These are phyloP conservation scores for Annulohypoxylon truncatum DNA, from an alignment of 2,329 filamentous ascomycete genomes.

Conservation along the genomic window DNA sequence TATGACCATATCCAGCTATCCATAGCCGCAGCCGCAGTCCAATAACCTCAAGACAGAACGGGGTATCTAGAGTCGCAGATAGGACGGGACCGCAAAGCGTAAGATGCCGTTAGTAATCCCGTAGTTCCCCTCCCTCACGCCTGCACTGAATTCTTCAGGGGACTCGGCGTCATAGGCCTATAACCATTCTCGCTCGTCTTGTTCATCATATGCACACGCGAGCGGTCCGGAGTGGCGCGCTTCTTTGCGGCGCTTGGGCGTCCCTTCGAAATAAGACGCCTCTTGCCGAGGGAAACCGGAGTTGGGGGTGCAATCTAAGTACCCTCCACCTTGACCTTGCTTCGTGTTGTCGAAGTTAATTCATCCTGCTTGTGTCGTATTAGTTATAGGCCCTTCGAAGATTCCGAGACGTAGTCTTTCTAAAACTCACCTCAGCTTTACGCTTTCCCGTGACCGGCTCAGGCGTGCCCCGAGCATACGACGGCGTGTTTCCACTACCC, in stretches of 20 bases:
- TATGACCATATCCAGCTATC: conserved; percentile 7
- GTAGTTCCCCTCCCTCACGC: not conserved
- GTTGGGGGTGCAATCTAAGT: conserved; percentile 30
- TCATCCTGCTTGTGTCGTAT: conserved; percentile 50
- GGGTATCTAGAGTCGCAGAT: not conserved
- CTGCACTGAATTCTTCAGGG: conserved; percentile 7
- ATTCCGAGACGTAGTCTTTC: not conserved
- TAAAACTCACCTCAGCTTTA: conserved; percentile 73
- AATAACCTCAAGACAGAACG: not conserved
- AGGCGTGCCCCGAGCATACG: conserved; percentile 63
- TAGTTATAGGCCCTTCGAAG: conserved; percentile 25
- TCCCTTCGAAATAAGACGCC: not conserved
- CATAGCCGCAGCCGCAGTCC: not conserved
- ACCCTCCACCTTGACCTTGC: conserved; percentile 48
- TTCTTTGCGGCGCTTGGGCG: not conserved
- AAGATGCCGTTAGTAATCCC: not conserved
- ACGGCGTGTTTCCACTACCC: conserved; percentile 62
- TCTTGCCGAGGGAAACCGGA: not conserved
- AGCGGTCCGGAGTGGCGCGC: not conserved
- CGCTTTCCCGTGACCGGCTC: conserved; percentile 78
- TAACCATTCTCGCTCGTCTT: not conserved
- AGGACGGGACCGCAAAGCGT: not conserved
- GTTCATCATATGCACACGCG: not conserved
- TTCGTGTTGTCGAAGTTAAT: conserved; percentile 45
- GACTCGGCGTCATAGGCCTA: not conserved